Base-by-base conservation (phyloP, 176 grass and related monocot genomes). In the Avena insularis region DNA sequence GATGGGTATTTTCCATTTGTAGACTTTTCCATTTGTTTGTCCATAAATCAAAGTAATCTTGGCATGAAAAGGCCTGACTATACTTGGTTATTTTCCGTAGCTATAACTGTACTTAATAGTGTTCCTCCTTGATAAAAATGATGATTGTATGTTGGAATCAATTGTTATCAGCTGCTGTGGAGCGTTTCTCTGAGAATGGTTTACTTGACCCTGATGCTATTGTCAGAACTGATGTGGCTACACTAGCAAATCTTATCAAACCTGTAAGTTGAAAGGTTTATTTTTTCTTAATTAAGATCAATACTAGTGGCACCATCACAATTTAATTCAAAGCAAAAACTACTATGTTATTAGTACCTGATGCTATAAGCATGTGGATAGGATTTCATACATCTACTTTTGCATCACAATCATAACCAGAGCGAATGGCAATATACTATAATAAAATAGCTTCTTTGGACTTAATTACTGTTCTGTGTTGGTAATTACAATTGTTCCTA, bases 141-240 rank as follows among this genome's bases (percentile, higher is more conserved):
- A 54, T 87, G 78, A 79, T 92, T 80, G 56, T 65, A 76, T 88
- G 75, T 87, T 82, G 54, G 57, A 82, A 35, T 83, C 46, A 70
- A 89, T 87, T 90, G 56, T 74, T 87, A 17, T 81, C 87, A 98
- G 96, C 90, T 96, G 93, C 96, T 27, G 92, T 98, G 76, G 87
- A 96, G 72, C 90, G 96, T 56, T 88, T 98, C 47, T 85, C 86
- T 25, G 83, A 92, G 66, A 94, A 94, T 0, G 90, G 93, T 33
- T 93, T 98, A 87, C 85, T 98, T 59, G 92, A 94, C 88, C 91
- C 96, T 8, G 89, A 90, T 73, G 88, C 93, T 84, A 92, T 98
- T 57, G 82, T 96, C 65, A 90, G 81, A 88, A 92, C 92, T 55
- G 90, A 98, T 79, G 92, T 93, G 88, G 79, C 78, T 67, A 93